phyloP scores from a whole-genome alignment of 306 rosid genomes.

The Quercus glauca region DNA sequence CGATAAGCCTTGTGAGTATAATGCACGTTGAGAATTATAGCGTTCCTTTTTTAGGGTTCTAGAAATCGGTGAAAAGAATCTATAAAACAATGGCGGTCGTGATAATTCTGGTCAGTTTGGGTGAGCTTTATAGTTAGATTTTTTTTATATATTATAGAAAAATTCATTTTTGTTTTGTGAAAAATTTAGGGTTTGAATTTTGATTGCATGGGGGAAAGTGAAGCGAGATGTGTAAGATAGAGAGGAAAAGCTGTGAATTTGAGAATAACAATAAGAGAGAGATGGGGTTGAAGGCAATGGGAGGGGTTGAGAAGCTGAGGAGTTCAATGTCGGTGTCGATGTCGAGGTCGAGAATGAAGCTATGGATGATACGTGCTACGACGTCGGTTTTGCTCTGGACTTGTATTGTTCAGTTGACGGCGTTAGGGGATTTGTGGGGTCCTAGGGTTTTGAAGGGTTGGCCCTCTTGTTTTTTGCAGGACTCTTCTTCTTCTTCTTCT shows the following conservation, averaged over 20 bases:
- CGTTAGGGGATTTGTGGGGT: conserved; percentile 90
- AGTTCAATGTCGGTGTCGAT: conserved; percentile 39
- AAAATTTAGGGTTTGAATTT: conserved; percentile 8
- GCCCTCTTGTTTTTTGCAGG: conserved; percentile 91
- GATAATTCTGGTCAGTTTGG: neutral
- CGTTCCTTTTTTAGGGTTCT: neutral
- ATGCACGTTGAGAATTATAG: conserved; percentile 15
- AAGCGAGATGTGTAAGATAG: conserved; percentile 50
- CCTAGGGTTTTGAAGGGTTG: conserved; percentile 97
- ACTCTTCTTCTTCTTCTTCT: conserved; percentile 27
- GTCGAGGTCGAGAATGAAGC: conserved; percentile 73
- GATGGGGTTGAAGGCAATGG: conserved; percentile 71
- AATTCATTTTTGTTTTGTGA: neutral
- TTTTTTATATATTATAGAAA: neutral
- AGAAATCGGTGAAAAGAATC: neutral
- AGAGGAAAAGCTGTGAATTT: conserved; percentile 35
- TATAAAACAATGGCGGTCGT: neutral
- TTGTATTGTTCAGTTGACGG: conserved; percentile 83
- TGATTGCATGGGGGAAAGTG: conserved; percentile 23
- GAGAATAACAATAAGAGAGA: conserved; percentile 40
- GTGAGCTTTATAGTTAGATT: neutral
- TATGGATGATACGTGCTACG: conserved; percentile 93
- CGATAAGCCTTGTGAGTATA: conserved; percentile 4
- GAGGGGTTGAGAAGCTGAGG: conserved; percentile 56
- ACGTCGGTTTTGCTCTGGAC: conserved; percentile 90